Conservation (phyloP, 129 eudicot species). For the Lactuca saligna region DNA sequence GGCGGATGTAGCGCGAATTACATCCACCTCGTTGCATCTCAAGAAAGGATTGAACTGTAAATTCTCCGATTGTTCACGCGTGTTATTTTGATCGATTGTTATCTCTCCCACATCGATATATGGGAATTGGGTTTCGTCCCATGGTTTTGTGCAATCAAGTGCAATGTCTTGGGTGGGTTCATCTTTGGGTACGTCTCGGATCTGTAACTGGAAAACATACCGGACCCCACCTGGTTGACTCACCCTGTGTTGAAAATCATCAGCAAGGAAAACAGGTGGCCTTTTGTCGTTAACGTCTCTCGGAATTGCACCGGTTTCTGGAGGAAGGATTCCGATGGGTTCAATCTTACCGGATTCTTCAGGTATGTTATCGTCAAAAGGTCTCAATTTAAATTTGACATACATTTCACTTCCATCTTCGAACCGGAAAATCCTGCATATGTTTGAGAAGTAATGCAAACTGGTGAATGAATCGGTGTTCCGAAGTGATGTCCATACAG, state of each 20-base stretch:
- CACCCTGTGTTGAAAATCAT: slow-evolving; percentile 67
- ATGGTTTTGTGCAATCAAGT: slow-evolving; percentile 82
- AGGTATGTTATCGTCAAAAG: slow-evolving; percentile 48
- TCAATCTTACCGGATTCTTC: slow-evolving; percentile 74
- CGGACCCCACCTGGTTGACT: slow-evolving; percentile 64
- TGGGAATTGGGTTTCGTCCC: slow-evolving; percentile 66
- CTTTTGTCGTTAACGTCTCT: slow-evolving; percentile 60
- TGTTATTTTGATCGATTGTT: slow-evolving; percentile 50
- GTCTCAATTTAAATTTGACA: slow-evolving; percentile 70
- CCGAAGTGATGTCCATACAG: slow-evolving; percentile 77
- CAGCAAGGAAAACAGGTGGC: slow-evolving; percentile 73
- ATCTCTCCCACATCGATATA: slow-evolving; percentile 69
- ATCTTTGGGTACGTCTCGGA: slow-evolving; percentile 56
- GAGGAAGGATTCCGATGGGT: slow-evolving; percentile 74
- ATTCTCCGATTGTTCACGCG: slow-evolving; percentile 54
- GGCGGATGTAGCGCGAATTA: slow-evolving; percentile 66
- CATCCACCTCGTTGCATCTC: slow-evolving; percentile 64
- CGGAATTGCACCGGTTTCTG: slow-evolving; percentile 88
- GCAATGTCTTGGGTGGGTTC: slow-evolving; percentile 49
- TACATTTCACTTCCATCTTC: slow-evolving; percentile 78
- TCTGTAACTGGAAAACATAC: slow-evolving; percentile 65
- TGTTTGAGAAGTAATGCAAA: slow-evolving; percentile 77
- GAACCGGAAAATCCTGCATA: slow-evolving; percentile 70
- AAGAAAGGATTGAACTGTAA: slow-evolving; percentile 73
- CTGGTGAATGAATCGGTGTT: slow-evolving; percentile 57